These are phyloP conservation scores for Neofusicoccum ribis DNA, from an alignment of 2,329 filamentous ascomycete genomes.

Conservation along the genomic window DNA sequence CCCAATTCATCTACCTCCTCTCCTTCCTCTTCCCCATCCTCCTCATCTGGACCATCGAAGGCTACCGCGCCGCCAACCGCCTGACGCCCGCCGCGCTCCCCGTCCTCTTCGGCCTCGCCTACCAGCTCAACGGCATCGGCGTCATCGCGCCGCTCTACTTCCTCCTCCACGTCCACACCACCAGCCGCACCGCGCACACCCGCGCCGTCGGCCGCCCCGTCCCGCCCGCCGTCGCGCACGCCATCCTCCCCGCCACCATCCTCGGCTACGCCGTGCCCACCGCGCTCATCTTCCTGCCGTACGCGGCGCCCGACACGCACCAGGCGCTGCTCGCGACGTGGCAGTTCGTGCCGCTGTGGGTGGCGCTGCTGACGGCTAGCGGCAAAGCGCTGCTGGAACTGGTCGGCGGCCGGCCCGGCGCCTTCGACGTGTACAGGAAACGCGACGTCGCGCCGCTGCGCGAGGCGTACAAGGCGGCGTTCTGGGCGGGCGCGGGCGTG, in stretches of 20 bases:
- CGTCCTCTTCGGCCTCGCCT: background rate
- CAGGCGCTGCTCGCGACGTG: slow-evolving; percentile 27
- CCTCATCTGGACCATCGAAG: slow-evolving; percentile 20
- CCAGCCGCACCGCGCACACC: slow-evolving; percentile 20
- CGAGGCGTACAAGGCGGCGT: background rate
- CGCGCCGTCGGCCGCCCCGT: slow-evolving; percentile 20
- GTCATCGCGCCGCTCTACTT: slow-evolving; percentile 29
- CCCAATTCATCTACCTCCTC: slow-evolving; percentile 11
- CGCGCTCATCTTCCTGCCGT: slow-evolving; percentile 27
- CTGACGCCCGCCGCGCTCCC: background rate
- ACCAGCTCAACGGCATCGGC: slow-evolving; percentile 12
- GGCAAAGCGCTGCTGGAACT: background rate
- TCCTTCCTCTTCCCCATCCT: background rate
- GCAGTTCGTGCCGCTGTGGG: slow-evolving; percentile 17
- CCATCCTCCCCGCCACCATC: slow-evolving; percentile 26
- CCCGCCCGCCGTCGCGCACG: slow-evolving; percentile 23
- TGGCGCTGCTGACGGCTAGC: background rate
- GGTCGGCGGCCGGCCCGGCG: no score
- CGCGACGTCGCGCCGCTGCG: background rate
- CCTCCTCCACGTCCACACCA: slow-evolving; percentile 23
- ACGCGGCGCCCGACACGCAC: slow-evolving; percentile 19
- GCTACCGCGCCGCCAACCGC: background rate
- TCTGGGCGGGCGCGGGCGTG: background rate
- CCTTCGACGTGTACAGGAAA: background rate
- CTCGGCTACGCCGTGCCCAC: slow-evolving; percentile 30